Conservation (phyloP, 768 basidiomycete genomes). For the Podaxis sp. region DNA sequence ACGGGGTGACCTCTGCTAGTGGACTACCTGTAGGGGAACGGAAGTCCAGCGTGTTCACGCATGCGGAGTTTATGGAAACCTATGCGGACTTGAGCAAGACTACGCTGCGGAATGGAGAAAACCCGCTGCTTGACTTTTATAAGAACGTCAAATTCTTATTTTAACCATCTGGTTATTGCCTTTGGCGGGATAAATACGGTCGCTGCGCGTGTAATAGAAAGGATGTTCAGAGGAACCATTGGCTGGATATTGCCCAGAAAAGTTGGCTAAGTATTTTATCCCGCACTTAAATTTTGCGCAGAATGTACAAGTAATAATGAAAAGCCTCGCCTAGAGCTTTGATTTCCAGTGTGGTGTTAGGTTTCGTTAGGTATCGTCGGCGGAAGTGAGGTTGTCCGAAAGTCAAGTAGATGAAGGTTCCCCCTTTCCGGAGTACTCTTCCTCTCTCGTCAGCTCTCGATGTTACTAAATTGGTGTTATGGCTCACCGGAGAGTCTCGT, state of each 20-base stretch:
- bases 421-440: conserved; percentile 64
- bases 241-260: too few species aligned
- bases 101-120: conserved; percentile 75
- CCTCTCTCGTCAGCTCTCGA: not conserved
- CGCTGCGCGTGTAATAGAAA: too few species aligned
- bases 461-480: not conserved
- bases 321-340: conserved; percentile 75
- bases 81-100: conserved; percentile 80
- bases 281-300: conserved; percentile 38
- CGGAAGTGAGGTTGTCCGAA: conserved; percentile 92
- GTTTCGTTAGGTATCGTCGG: conserved; percentile 57
- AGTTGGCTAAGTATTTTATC: not conserved
- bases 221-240: too few species aligned
- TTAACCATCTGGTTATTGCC: conserved; percentile 29
- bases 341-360: conserved; percentile 62
- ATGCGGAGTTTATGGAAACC: conserved; percentile 84
- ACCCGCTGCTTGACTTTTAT: conserved; percentile 87
- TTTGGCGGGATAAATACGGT: too few species aligned
- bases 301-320: conserved; percentile 80
- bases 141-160: conserved; percentile 94
- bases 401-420: conserved; percentile 76
- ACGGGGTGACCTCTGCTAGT: conserved; percentile 73
- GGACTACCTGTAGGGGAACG: conserved; percentile 79
- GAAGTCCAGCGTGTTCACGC: conserved; percentile 82
- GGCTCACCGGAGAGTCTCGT: conserved; percentile 67